Evolutionary conservation across 1,139 yeast species (phyloP).

Genomic region (Kurtzmaniella quercitrusa): DNA sequence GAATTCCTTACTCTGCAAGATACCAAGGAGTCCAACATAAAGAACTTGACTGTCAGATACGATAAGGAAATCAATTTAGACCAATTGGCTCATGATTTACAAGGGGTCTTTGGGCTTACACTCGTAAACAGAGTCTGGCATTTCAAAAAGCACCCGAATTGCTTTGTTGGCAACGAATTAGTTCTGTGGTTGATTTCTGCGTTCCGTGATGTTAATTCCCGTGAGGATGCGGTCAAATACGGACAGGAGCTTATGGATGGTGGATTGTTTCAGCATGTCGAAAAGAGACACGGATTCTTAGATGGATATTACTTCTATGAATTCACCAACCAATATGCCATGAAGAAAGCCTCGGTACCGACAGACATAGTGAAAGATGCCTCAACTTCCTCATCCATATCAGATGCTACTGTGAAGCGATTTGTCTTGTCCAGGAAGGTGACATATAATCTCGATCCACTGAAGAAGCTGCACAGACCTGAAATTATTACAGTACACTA

Average conservation of each 20-base stretch:
- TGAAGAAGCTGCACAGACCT: conserved; percentile 64
- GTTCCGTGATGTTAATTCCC: conserved; percentile 70
- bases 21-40: conserved; percentile 9
- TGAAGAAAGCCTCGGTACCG: conserved; percentile 17
- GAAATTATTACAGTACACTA: conserved; percentile 82
- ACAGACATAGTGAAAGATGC: conserved; percentile 8
- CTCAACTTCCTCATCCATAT: background rate
- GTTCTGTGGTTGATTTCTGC: conserved; percentile 81
- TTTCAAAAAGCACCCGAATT: conserved; percentile 68
- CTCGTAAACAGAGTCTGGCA: conserved; percentile 90
- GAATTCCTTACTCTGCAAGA: conserved; percentile 45
- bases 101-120: conserved; percentile 57
- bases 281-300: conserved; percentile 72
- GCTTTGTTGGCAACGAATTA: conserved; percentile 82
- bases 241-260: conserved; percentile 74
- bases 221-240: conserved; percentile 77
- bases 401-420: conserved; percentile 11
- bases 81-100: conserved; percentile 63
- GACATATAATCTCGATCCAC: conserved; percentile 73
- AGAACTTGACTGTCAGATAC: conserved; percentile 12
- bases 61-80: conserved; percentile 28
- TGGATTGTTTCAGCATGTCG: conserved; percentile 76
- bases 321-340: conserved; percentile 54
- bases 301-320: conserved; percentile 94
- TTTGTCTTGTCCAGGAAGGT: conserved; percentile 57